Evolutionary conservation across 106 monocot species (phyloP).

Genomic region (Apostasia ramifera): DNA sequence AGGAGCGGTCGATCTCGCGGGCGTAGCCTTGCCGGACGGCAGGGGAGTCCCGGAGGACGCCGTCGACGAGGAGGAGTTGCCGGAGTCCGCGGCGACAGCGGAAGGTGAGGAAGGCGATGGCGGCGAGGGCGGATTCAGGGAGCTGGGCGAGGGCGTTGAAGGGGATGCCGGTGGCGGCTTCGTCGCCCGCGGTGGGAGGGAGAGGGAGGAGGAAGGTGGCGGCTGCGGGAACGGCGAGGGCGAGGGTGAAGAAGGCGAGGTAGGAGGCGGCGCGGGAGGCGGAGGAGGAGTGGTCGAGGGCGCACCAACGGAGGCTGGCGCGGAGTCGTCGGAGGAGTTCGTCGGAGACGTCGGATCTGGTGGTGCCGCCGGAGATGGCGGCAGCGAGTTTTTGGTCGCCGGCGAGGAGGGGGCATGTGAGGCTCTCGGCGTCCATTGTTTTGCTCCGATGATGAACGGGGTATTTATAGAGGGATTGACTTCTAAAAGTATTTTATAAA

Average conservation of each 20-base stretch:
- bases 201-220: constrained; percentile 25
- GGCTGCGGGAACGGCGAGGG: constrained; percentile 34
- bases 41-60: constrained; percentile 23
- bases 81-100: constrained; percentile 37
- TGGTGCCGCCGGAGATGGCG: neutral
- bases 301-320: constrained; percentile 55
- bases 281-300: constrained; percentile 58
- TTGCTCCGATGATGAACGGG: too few species aligned
- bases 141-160: constrained; percentile 44
- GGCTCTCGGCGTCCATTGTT: neutral
- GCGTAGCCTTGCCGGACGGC: constrained; percentile 42
- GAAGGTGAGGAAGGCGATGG: constrained; percentile 72
- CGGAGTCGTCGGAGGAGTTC: constrained; percentile 68
- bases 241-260: constrained; percentile 39
- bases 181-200: constrained; percentile 3
- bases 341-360: constrained; percentile 40
- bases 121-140: constrained; percentile 41
- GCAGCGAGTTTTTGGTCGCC: too few species aligned
- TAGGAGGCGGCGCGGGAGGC: constrained; percentile 34
- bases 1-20: constrained; percentile 49
- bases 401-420: neutral
- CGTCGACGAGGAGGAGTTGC: constrained; percentile 59
- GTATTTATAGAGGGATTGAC: too few species aligned
- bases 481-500: too few species aligned
- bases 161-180: neutral